A percentile compares a stretch with the other conserved stretches of the same genome.
These are phyloP conservation scores for Mucor plumbeus DNA, from an alignment of 371 early-diverging fungal species.

Conservation along the genomic window DNA sequence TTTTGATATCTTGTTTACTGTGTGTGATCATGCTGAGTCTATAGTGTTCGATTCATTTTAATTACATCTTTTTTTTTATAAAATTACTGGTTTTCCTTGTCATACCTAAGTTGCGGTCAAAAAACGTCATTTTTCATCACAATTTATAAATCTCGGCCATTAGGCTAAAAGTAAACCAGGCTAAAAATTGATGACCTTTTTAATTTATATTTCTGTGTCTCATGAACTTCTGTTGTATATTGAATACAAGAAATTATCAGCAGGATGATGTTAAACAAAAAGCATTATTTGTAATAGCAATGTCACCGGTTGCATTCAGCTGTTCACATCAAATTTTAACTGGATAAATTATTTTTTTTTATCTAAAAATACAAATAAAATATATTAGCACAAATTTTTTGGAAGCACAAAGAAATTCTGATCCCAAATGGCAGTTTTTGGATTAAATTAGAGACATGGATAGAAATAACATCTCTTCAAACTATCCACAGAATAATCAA, in stretches of 20 bases:
- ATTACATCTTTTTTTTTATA: not conserved
- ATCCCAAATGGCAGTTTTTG: too few relatives aligned
- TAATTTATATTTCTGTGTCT: not conserved
- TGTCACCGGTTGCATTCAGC: constrained; percentile 1
- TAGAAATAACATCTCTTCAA: too few relatives aligned
- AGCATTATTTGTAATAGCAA: not conserved
- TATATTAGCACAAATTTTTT: too few relatives aligned
- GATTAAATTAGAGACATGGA: too few relatives aligned
- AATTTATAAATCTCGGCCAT: not conserved
- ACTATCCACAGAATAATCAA: too few relatives aligned
- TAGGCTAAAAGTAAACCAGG: not conserved
- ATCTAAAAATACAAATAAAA: constrained; percentile 1
- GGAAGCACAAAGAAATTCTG: too few relatives aligned
- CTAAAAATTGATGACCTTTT: not conserved
- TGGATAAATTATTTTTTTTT: not conserved
- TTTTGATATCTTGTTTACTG: too few relatives aligned
- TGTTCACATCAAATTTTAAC: not conserved
- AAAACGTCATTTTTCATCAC: not conserved
- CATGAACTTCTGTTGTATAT: not conserved
- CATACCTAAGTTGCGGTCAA: not conserved
- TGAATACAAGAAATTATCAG: not conserved
- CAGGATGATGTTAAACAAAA: not conserved
- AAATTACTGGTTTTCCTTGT: not conserved
- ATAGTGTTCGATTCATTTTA: too few relatives aligned
- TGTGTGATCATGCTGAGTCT: too few relatives aligned